Conservation (phyloP, 2,329 filamentous ascomycete species). For the Ophiognomonia clavigignenti-juglandacearum region DNA sequence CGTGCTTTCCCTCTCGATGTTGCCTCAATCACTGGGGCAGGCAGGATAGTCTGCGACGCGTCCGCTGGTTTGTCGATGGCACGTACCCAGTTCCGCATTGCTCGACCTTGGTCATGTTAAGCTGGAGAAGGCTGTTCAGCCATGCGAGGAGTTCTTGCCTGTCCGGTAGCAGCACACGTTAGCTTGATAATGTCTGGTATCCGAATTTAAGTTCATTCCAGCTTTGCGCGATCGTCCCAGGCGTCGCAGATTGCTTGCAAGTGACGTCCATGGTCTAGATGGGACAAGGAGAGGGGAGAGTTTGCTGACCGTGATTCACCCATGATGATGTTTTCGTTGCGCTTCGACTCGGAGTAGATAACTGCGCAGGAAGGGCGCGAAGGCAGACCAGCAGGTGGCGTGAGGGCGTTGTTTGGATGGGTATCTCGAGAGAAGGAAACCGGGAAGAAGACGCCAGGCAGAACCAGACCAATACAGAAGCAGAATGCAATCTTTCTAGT, state of each 20-base stretch:
- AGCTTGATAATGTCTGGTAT: neutral
- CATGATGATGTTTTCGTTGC: conserved; percentile 38
- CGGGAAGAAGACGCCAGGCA: neutral
- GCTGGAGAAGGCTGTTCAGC: conserved; percentile 95
- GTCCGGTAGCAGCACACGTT: conserved; percentile 14
- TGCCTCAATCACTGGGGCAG: no score
- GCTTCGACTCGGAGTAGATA: conserved; percentile 3
- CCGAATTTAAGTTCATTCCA: neutral
- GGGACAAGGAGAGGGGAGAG: neutral
- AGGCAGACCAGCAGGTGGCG: neutral
- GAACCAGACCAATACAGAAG: conserved; percentile 1
- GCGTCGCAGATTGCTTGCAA: neutral
- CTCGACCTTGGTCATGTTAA: conserved; percentile 98
- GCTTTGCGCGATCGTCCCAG: no score
- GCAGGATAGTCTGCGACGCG: no score
- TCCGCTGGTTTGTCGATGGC: conserved; percentile 20
- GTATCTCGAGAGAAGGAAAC: conserved; percentile 12
- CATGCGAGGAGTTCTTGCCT: conserved; percentile 96
- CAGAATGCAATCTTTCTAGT: neutral
- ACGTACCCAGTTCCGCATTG: conserved; percentile 95
- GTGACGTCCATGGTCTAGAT: no score
- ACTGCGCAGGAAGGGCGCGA: neutral
- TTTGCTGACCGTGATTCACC: conserved; percentile 56
- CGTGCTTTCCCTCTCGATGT: no score
- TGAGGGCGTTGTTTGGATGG: conserved; percentile 5